Base-by-base conservation (phyloP, 768 basidiomycete species). In the Termitomyces sp. region DNA sequence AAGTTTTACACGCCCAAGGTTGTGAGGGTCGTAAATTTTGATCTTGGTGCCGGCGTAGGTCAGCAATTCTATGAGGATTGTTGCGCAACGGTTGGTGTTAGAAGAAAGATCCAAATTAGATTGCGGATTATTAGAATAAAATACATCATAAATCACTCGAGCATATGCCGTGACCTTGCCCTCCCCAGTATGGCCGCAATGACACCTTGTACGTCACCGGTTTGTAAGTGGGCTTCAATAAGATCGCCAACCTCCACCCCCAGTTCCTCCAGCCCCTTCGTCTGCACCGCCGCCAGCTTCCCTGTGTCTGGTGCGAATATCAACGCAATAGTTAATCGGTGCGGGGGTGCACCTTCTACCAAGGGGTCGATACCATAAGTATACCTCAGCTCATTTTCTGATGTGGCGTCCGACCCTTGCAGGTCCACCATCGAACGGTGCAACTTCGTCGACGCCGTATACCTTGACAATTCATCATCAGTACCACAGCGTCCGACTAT, bases 351-450 rank as follows among this genome's bases (percentile, higher is more conserved):
- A n/a, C 59, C 37, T 32, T 68, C 61, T 32, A 46, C 43, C 7
- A 36, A 22, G 36, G 65, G 46, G 39, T 73, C 67, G 52, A 90
- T 65, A 46, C 65, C 69, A 68, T 94, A 94, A 9, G 81, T 81
- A 44, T 94, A 75, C 29, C 83, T 80, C 27, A 93, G 75, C 67
- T 92, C 90, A 69, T 92, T 91, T 58, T 91, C 89, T 1, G 90
- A 85, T 27, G 77, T 78, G 1, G 80, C 73, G 29, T 82, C 76
- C 5, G 81, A 81, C 10, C 83, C 80, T 54, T 81, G 73, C 60
- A 94, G 79, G 44, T 79, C 80, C 44, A 82, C 73, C 14, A 91
- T 71, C 0, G 80, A 77, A 24, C 80, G 82, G 59, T 94, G 89
- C 7, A 91, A 70, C 2, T 76, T 70, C 43, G 91, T 75, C 0